Evolutionary conservation across 2,329 filamentous ascomycete genomes (phyloP), one percentile per base, ranked within the genome.

Genomic region (Epichloe sibirici): DNA sequence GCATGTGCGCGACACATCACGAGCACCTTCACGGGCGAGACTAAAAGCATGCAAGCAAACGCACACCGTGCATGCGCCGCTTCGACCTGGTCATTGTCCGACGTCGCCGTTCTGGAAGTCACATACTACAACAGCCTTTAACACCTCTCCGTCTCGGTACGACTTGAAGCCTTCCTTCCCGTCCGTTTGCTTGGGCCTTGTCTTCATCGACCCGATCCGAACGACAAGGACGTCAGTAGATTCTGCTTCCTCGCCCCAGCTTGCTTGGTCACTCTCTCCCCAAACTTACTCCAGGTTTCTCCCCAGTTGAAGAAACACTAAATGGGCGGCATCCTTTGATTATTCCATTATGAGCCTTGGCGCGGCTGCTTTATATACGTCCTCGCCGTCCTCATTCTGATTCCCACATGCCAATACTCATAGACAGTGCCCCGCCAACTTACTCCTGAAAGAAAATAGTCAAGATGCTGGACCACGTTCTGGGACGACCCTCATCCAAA

Each of bases 401-500:
- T 25, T 40, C 43, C 39, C 43, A 48, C 52, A 47, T 53, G 52
- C n/a, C 37, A 49, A 28, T 11, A 13, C 7, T 15, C 39, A 25
- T 35, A 47, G 5, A 31, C 37, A 39, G 13, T 38, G n/a, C 35
- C 5, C 25, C 25, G 11, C 45, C 25, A 13, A 35, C 15, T n/a
- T 43, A 42, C 23, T 49, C 23, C 7, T 34, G 15, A 39, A 28
- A n/a, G 12, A 43, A 35, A 45, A 7, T 28, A 42, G 25, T 42
- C 55, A 59, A 50, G 55, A 82, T 82, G 79, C 71, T 82, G 82
- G 91, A 97, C 70, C 91, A 97, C 75, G 86, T 96, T 53, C 76
- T 97, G 48, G 91, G 91, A 57, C 83, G 89, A 58, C 91, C 91
- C 37, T 96, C 90, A 55, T 83, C 87, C 63, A 88, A 91, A 72